These are phyloP conservation scores for Aristolochia fimbriata DNA, from an alignment of 164 flowering plant genomes.

Conservation along the genomic window DNA sequence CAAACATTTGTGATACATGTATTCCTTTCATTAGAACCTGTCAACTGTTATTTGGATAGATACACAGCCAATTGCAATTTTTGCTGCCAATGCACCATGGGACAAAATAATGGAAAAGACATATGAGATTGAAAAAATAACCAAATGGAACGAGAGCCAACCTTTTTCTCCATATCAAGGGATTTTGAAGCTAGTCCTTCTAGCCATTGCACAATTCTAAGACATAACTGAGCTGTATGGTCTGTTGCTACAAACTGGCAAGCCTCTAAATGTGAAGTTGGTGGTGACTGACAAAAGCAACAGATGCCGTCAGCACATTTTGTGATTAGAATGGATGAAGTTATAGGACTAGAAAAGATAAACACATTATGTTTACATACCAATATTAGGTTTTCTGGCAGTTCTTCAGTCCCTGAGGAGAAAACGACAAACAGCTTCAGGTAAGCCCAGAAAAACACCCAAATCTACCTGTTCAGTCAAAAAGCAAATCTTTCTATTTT, in stretches of 20 bases:
- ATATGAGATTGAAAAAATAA: neutral
- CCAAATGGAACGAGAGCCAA: conserved; percentile 3
- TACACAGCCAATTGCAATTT: neutral
- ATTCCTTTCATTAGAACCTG: neutral
- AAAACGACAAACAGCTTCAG: conserved; percentile 8
- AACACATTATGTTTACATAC: conserved; percentile 20
- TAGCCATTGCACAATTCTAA: conserved; percentile 97
- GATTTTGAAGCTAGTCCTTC: conserved; percentile 87
- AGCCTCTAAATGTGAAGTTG: conserved; percentile 88
- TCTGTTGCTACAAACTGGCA: conserved; percentile 72
- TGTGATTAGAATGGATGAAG: neutral
- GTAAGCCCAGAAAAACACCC: neutral
- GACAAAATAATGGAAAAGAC: neutral
- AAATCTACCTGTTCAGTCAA: neutral
- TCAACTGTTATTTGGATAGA: neutral
- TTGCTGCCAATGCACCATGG: neutral
- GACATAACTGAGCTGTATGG: conserved; percentile 85
- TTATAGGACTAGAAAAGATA: neutral
- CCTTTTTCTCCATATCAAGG: conserved; percentile 94
- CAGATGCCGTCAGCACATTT: neutral
- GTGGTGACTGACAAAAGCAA: conserved; percentile 50
- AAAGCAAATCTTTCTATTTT: neutral
- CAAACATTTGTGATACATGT: neutral
- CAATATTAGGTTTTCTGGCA: conserved; percentile 59
- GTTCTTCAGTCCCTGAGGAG: conserved; percentile 72